Base-by-base conservation (phyloP, 768 basidiomycete species). In the Crassisporium funariophilum region DNA sequence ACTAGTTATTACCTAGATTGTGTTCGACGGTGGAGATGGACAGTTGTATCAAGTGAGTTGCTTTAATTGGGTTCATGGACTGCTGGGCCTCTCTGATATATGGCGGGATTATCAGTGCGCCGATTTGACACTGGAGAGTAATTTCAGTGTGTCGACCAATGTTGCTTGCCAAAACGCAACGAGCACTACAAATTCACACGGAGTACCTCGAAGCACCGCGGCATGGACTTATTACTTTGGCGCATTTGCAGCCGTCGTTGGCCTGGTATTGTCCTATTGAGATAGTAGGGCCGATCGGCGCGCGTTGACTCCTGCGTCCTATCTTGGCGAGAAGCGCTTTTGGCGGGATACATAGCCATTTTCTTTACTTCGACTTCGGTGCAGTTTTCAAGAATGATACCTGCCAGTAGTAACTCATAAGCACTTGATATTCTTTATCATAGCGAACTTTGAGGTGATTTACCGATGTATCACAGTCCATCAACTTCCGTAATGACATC, bases 1-100 rank as follows among this genome's bases (percentile, higher is more conserved):
- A 12, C 17, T 22, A 4, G 3, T 16, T 13, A 15, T 22, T 9
- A 24, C 17, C 13, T 39, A 76, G 71, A 57, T 90, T 17, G 53
- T 79, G 21, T 91, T 67, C 59, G 66, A 81, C 53, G 88, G 87
- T 31, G 88, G 88, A 25, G 90, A 93, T 58, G 83, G 82, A 16
- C 37, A 59, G 21, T 74, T 94, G 6, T 91, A 75, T 67, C 88
- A 91, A 74, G 87, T 79, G 57, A 34, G 66, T 59, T 22, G 29
- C 15, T 0, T 34, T 1, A 6, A 19, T 39, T 35, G 19, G 13
- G 11, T 22, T 24, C 13, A 41, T 23, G 5, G 29, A 21, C n/a
- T 34, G 9, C 37, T 16, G n/a, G 24, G 12, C 10, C 12, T 22
- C 25, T 34, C 10, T 50, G 5, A 37, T 35, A 41, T 29, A 52